These are phyloP conservation scores for Furcasterigmium sp. DNA, from an alignment of 2,329 filamentous ascomycete species.

Conservation along the genomic window DNA sequence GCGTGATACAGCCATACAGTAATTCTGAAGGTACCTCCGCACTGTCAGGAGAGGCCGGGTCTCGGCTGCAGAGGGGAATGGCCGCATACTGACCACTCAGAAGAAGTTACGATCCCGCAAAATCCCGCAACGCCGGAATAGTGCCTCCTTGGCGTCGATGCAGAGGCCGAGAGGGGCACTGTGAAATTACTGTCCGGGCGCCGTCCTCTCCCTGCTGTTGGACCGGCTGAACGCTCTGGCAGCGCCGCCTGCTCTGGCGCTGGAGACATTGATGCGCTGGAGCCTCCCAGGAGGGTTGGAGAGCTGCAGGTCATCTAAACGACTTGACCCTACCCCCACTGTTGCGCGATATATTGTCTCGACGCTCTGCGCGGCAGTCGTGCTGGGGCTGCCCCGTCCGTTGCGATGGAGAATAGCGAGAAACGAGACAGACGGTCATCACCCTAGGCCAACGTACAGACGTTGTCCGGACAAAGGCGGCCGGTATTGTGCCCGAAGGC, in stretches of 20 bases:
- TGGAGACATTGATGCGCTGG: neutral
- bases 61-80: neutral
- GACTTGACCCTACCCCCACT: no score
- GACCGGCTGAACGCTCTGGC: neutral
- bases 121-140: constrained; percentile 2
- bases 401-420: neutral
- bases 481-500: no score
- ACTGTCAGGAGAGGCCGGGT: neutral
- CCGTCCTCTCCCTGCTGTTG: neutral
- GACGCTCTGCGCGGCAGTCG: no score
- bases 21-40: neutral
- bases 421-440: no score
- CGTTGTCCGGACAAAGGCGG: no score
- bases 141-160: neutral
- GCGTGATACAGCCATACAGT: neutral
- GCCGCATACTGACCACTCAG: neutral
- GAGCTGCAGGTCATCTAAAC: neutral
- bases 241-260: neutral
- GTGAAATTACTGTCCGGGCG: constrained; percentile 1
- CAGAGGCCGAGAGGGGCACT: neutral
- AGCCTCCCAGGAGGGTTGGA: neutral
- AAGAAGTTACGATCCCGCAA: neutral
- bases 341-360: neutral
- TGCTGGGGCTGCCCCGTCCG: no score
- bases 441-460: neutral